These are phyloP conservation scores for Aquilaria yunnanensis DNA, from an alignment of 345 rosid species.

Conservation along the genomic window DNA sequence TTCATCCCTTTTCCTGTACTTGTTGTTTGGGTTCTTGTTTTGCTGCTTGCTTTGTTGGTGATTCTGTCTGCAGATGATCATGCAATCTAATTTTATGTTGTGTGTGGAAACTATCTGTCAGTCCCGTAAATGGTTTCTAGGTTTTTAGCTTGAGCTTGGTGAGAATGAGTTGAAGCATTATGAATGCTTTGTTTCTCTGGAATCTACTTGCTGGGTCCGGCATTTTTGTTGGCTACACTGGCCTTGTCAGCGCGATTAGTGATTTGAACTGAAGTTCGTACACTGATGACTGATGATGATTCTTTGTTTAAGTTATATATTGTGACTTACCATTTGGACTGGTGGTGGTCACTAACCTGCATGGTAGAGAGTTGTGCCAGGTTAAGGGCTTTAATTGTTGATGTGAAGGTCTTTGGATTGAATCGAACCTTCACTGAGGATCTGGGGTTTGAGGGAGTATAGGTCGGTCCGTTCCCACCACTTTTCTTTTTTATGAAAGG, in stretches of 20 bases:
- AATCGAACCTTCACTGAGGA: no score
- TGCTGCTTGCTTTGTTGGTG: background rate
- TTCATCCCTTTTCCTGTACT: background rate
- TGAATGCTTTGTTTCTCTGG: constrained; percentile 10
- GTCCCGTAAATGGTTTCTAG: constrained; percentile 5
- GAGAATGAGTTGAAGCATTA: background rate
- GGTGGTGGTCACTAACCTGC: constrained; percentile 3
- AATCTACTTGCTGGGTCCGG: constrained; percentile 11
- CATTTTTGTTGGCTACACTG: background rate
- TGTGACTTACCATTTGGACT: background rate
- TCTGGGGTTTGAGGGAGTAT: no score
- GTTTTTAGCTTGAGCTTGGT: constrained; percentile 10
- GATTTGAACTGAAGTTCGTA: constrained; percentile 7
- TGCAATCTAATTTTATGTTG: background rate
- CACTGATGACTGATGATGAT: background rate
- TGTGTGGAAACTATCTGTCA: background rate
- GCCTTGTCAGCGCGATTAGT: background rate
- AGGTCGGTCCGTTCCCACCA: no score
- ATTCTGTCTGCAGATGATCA: constrained; percentile 7
- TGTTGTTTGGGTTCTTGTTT: background rate
- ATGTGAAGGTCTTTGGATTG: no score
- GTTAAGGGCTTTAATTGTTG: no score
- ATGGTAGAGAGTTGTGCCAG: background rate
- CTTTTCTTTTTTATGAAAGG: no score
- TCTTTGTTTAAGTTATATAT: background rate